A percentile compares a stretch with the other conserved stretches of the same genome.
Evolutionary conservation across 2,329 filamentous ascomycete genomes (phyloP).

Genomic region (Penicillium sp.): DNA sequence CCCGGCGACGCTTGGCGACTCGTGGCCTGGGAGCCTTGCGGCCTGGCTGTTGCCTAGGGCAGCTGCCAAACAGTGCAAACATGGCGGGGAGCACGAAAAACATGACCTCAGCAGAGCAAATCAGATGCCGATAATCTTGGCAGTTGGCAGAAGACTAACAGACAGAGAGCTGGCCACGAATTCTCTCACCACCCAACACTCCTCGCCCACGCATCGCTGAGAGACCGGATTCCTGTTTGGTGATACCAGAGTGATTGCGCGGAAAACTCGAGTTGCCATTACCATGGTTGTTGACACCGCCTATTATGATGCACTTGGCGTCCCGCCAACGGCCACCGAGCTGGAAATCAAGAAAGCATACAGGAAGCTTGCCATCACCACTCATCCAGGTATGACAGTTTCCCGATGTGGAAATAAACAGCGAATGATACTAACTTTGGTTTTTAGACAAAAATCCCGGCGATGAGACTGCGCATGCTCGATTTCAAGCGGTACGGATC

Average conservation of each 20-base stretch:
- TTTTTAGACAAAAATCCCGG: constrained; percentile 88
- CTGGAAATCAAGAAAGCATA: constrained; percentile 98
- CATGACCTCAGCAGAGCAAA: constrained; percentile 8
- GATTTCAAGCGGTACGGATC: constrained; percentile 75
- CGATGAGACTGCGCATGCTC: constrained; percentile 87
- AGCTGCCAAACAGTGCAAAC: constrained; percentile 13
- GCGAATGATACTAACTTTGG: constrained; percentile 10
- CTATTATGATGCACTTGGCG: constrained; percentile 84
- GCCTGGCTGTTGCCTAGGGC: background rate
- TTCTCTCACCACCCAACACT: background rate
- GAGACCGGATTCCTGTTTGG: background rate
- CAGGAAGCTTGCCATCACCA: constrained; percentile 87
- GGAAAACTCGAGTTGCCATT: background rate
- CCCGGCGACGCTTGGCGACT: background rate
- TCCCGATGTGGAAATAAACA: background rate
- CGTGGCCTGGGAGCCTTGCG: background rate
- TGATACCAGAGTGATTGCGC: background rate
- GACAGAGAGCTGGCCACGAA: background rate
- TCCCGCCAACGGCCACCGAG: constrained; percentile 78
- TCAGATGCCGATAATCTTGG: background rate
- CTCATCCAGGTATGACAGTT: constrained; percentile 68
- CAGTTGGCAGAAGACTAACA: background rate
- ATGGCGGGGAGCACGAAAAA: constrained; percentile 10
- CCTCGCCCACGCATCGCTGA: background rate
- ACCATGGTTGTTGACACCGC: constrained; percentile 82